These are phyloP conservation scores for Xylariaceae sp. DNA, from an alignment of 2,329 filamentous ascomycete species.

Conservation along the genomic window DNA sequence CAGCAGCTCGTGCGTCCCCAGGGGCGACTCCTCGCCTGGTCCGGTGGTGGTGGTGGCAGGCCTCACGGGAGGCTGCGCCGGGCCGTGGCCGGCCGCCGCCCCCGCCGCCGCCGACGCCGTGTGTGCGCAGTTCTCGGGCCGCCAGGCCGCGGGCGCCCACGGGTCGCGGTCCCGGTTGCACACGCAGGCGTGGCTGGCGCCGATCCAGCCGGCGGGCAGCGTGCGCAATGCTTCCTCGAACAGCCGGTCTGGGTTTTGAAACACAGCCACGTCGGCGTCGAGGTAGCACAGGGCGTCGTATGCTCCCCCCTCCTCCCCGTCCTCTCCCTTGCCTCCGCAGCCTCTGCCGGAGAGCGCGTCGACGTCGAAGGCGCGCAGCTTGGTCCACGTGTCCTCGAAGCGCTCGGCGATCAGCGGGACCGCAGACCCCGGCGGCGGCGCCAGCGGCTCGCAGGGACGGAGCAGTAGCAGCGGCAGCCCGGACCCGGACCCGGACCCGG, in stretches of 20 bases:
- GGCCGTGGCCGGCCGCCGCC: neutral
- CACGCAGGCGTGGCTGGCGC: slow-evolving; percentile 42
- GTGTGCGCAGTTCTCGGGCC: slow-evolving; percentile 39
- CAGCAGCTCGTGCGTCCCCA: slow-evolving; percentile 35
- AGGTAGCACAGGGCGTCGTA: slow-evolving; percentile 39
- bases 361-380: slow-evolving; percentile 40
- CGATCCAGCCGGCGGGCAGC: slow-evolving; percentile 33
- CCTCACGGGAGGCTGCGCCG: neutral
- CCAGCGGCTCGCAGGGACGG: slow-evolving; percentile 31
- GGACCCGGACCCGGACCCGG: too few species aligned
- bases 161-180: slow-evolving; percentile 42
- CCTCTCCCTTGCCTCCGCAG: too few species aligned
- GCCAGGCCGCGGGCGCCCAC: slow-evolving; percentile 44
- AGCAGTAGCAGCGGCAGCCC: too few species aligned
- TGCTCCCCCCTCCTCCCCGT: too few species aligned
- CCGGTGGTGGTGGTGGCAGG: slow-evolving; percentile 28
- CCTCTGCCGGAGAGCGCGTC: too few species aligned
- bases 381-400: slow-evolving; percentile 48
- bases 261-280: slow-evolving; percentile 44
- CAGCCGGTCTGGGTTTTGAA: slow-evolving; percentile 34
- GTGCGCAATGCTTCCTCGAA: slow-evolving; percentile 27
- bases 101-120: slow-evolving; percentile 18
- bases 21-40: slow-evolving; percentile 21
- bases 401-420: slow-evolving; percentile 39
- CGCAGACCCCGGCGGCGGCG: slow-evolving; percentile 19